phyloP scores from a whole-genome alignment of 2,329 filamentous ascomycete genomes.

The Aspergillus quadrilineatus region DNA sequence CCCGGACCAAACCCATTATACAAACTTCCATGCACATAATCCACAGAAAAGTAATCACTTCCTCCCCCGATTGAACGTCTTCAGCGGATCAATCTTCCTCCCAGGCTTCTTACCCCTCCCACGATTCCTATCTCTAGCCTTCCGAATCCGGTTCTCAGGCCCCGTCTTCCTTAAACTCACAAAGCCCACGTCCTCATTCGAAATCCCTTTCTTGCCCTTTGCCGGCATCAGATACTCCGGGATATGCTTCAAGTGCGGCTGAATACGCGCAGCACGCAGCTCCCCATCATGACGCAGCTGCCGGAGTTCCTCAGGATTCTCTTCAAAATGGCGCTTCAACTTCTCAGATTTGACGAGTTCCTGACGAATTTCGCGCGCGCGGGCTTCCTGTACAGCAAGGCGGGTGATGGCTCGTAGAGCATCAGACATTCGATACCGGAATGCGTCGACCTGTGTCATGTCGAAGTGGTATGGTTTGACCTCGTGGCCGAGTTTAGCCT shows the following conservation, averaged over 20 bases:
- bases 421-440: conserved; percentile 92
- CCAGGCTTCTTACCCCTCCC: conserved; percentile 38
- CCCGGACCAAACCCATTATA: no score
- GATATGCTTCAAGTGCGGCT: conserved; percentile 89
- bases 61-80: conserved; percentile 71
- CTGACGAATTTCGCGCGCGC: conserved; percentile 80
- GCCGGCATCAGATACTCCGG: conserved; percentile 88
- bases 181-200: conserved; percentile 68
- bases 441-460: conserved; percentile 89
- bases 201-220: conserved; percentile 69
- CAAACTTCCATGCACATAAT: background rate
- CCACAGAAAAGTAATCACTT: conserved; percentile 23
- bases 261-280: conserved; percentile 75
- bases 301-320: conserved; percentile 85
- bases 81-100: conserved; percentile 74
- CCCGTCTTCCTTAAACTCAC: conserved; percentile 61
- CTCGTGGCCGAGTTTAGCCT: conserved; percentile 74
- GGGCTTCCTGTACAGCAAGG: conserved; percentile 84
- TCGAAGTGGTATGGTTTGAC: conserved; percentile 92
- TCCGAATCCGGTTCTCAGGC: conserved; percentile 52
- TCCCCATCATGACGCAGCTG: conserved; percentile 90
- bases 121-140: conserved; percentile 47
- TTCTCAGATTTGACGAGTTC: conserved; percentile 94
- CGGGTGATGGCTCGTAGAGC: conserved; percentile 86
- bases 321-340: conserved; percentile 91